Percentiles rank a stretch among this genome's conserved stretches.
phyloP scores from a whole-genome alignment of 2,329 filamentous ascomycete genomes.

The Cladosporium sp. region DNA sequence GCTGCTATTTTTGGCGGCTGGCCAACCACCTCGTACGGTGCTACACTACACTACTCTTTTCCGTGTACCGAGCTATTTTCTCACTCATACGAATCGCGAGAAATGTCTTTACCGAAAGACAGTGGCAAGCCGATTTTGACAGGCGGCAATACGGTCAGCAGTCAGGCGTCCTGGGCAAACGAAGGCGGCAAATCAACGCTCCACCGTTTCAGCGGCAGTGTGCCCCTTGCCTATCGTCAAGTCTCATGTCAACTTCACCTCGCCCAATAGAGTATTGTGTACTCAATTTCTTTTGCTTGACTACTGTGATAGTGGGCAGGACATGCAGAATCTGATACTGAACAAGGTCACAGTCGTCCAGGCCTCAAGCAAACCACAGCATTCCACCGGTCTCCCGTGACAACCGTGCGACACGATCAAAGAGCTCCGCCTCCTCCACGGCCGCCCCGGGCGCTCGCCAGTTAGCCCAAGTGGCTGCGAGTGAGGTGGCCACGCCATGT shows the following conservation, averaged over 20 bases:
- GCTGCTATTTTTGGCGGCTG: neutral
- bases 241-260: conserved; percentile 9
- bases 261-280: neutral
- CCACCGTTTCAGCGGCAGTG: neutral
- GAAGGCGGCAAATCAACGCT: neutral
- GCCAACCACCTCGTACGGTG: neutral
- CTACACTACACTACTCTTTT: neutral
- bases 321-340: conserved; percentile 8
- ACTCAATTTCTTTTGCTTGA: neutral
- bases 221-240: neutral
- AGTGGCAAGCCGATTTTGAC: neutral
- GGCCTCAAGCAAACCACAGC: neutral
- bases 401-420: conserved; percentile 9
- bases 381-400: conserved; percentile 5
- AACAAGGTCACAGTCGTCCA: neutral
- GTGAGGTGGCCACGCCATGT: neutral
- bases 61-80: no score
- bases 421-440: conserved; percentile 5
- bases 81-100: no score
- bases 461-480: neutral
- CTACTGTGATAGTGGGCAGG: neutral
- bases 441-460: neutral
- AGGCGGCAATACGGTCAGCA: neutral
- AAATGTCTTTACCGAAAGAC: neutral
- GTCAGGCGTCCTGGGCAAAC: neutral